A percentile compares a stretch with the other conserved stretches of the same genome.
These are phyloP conservation scores for Neonectria sp. DNA, from an alignment of 2,329 filamentous ascomycete species.

Conservation along the genomic window DNA sequence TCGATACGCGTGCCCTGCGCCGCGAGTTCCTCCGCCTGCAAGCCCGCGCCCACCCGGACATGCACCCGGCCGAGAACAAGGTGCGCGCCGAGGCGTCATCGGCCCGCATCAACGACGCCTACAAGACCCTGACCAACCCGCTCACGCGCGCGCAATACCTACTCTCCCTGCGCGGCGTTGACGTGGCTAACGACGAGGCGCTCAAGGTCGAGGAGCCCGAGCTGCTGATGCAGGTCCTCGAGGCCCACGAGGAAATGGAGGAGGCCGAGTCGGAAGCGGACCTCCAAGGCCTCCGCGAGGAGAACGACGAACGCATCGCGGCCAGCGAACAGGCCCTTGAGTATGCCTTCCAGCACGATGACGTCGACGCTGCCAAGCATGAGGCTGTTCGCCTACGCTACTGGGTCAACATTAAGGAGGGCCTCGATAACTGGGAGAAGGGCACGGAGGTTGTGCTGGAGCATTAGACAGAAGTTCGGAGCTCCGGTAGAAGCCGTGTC, in stretches of 20 bases:
- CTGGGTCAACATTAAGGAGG: slow-evolving; percentile 90
- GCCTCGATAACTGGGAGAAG: slow-evolving; percentile 86
- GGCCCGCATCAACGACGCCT: slow-evolving; percentile 90
- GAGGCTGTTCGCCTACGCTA: slow-evolving; percentile 88
- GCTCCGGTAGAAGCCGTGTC: background rate
- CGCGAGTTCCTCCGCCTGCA: slow-evolving; percentile 91
- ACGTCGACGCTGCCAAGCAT: slow-evolving; percentile 75
- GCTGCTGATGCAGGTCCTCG: slow-evolving; percentile 84
- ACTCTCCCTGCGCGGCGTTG: slow-evolving; percentile 79
- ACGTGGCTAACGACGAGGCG: slow-evolving; percentile 85
- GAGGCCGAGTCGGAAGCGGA: slow-evolving; percentile 78
- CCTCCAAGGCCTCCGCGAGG: slow-evolving; percentile 69
- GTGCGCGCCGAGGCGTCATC: slow-evolving; percentile 81
- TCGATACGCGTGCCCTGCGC: slow-evolving; percentile 79
- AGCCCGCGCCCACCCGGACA: slow-evolving; percentile 81
- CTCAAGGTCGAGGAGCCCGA: slow-evolving; percentile 77
- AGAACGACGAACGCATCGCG: slow-evolving; percentile 78
- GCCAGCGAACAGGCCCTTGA: slow-evolving; percentile 75
- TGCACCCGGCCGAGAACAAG: slow-evolving; percentile 69
- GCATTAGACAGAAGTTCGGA: slow-evolving; percentile 54
- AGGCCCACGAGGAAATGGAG: slow-evolving; percentile 83
- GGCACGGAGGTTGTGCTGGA: slow-evolving; percentile 74
- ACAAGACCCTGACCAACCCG: slow-evolving; percentile 85
- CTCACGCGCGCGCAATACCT: slow-evolving; percentile 91
- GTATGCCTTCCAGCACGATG: slow-evolving; percentile 74